Conservation (phyloP, 345 rosid genomes). For the Heritiera fomes region DNA sequence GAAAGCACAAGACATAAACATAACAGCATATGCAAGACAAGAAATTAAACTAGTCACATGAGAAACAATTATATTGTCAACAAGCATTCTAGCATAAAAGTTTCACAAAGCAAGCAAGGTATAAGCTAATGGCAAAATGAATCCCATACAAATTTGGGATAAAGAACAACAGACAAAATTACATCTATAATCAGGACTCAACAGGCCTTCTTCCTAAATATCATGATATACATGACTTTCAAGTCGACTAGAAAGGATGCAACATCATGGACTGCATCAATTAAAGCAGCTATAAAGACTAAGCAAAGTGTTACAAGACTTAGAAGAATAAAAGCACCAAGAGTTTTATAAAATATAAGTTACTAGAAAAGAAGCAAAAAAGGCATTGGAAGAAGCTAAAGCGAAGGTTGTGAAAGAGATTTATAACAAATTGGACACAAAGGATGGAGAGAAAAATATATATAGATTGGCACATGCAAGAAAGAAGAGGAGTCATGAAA, state of each 20-base stretch:
- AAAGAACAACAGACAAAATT: not conserved
- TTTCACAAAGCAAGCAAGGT: not conserved
- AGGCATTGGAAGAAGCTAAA: no score
- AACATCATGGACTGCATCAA: no score
- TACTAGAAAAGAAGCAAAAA: no score
- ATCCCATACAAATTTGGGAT: not conserved
- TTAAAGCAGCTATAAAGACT: no score
- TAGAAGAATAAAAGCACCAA: no score
- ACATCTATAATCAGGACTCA: slow-evolving; percentile 10
- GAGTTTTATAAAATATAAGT: no score
- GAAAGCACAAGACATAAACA: slow-evolving; percentile 9
- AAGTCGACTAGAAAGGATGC: not conserved
- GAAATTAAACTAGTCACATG: slow-evolving; percentile 7
- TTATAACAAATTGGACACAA: no score
- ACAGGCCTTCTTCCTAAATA: not conserved
- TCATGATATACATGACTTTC: not conserved
- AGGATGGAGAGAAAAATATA: no score
- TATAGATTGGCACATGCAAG: no score
- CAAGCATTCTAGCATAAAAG: not conserved
- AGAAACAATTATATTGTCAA: not conserved
- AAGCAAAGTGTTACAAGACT: no score
- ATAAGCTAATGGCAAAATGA: not conserved
- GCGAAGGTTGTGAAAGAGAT: no score
- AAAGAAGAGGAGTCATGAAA: no score
- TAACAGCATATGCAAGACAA: slow-evolving; percentile 1